phyloP scores from a whole-genome alignment of 2,329 filamentous ascomycete genomes.

The Aspergillus ibericus region DNA sequence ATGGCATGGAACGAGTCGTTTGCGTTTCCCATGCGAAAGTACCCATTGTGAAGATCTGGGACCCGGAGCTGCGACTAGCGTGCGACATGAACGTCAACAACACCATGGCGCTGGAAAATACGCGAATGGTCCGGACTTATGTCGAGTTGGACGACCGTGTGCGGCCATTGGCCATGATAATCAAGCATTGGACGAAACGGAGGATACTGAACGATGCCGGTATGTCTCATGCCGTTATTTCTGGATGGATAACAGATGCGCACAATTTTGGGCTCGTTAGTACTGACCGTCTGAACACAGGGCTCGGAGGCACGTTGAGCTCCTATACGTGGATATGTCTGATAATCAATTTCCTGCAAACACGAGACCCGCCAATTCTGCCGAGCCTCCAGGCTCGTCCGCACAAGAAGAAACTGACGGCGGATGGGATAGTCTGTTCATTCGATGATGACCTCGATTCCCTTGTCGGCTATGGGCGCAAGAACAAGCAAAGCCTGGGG shows the following conservation, averaged over 20 bases:
- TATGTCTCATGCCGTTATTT: conserved; percentile 48
- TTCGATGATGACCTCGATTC: conserved; percentile 86
- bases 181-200: conserved; percentile 95
- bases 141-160: conserved; percentile 90
- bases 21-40: conserved; percentile 95
- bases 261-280: background rate
- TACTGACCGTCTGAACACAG: conserved; percentile 49
- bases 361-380: conserved; percentile 77
- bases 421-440: conserved; percentile 67
- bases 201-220: conserved; percentile 95
- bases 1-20: conserved; percentile 94
- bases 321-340: conserved; percentile 99
- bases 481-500: conserved; percentile 79
- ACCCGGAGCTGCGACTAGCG: conserved; percentile 82
- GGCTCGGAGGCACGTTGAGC: conserved; percentile 88
- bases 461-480: conserved; percentile 69
- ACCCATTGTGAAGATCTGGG: conserved; percentile 98
- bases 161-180: conserved; percentile 87
- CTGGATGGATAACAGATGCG: background rate
- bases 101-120: conserved; percentile 90
- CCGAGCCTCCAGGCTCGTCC: conserved; percentile 78
- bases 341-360: conserved; percentile 94
- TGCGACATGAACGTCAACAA: conserved; percentile 99
- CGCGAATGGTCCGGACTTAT: conserved; percentile 96
- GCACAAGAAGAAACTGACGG: conserved; percentile 59